These are phyloP conservation scores for Colletotrichum navitas DNA, from an alignment of 2,329 filamentous ascomycete genomes.

Conservation along the genomic window DNA sequence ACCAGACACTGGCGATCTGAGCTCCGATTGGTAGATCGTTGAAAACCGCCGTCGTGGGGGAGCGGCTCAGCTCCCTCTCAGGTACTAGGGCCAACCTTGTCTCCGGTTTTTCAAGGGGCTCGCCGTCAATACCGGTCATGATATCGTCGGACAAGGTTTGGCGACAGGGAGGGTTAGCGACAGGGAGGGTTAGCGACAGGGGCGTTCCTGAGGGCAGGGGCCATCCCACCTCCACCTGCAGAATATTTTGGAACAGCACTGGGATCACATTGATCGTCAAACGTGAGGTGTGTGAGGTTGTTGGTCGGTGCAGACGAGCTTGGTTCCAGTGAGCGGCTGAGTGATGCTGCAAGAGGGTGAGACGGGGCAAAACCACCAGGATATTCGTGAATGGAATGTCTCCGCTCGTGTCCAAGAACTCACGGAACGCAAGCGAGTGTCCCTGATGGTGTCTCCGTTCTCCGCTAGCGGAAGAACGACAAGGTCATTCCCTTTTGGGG, in stretches of 20 bases:
- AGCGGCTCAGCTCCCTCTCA: conserved; percentile 28
- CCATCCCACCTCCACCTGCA: conserved; percentile 6
- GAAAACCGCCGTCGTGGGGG: conserved; percentile 24
- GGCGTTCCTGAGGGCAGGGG: conserved; percentile 39
- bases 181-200: conserved; percentile 35
- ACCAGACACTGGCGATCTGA: conserved; percentile 30
- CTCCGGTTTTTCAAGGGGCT: conserved; percentile 30
- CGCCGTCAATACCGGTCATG: conserved; percentile 32
- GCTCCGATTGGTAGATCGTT: conserved; percentile 38
- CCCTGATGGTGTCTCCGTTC: conserved; percentile 23
- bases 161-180: no score
- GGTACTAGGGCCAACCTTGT: conserved; percentile 25
- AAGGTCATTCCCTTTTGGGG: not conserved
- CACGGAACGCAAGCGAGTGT: conserved; percentile 17
- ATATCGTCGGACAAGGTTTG: conserved; percentile 32
- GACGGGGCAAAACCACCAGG: conserved; percentile 29
- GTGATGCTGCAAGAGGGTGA: conserved; percentile 26
- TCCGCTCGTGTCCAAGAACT: conserved; percentile 20
- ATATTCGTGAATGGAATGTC: conserved; percentile 11
- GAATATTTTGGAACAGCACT: conserved; percentile 35
- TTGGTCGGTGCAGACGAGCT: conserved; percentile 23
- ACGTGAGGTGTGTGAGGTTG: conserved; percentile 39
- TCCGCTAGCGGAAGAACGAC: conserved; percentile 15
- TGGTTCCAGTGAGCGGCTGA: conserved; percentile 31
- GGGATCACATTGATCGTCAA: conserved; percentile 40